Conservation (phyloP, 164 flowering plant genomes). For the Chloranthus sessilifolius region DNA sequence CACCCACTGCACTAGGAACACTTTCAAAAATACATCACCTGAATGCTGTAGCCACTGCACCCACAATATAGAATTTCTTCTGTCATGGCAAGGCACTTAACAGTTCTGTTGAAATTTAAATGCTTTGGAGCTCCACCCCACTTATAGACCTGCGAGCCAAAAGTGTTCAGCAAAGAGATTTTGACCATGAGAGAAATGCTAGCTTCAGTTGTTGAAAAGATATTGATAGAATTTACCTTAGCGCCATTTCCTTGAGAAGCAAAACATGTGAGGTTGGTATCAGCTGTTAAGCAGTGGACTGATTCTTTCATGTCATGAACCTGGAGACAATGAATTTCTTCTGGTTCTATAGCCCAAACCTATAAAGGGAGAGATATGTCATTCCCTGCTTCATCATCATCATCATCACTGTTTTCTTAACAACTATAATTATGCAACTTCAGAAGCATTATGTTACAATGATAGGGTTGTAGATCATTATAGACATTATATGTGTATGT, state of each 20-base stretch:
- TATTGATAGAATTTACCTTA: conserved; percentile 28
- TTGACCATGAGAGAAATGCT: neutral
- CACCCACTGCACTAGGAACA: no score
- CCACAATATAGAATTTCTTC: conserved; percentile 54
- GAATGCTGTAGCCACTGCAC: conserved; percentile 58
- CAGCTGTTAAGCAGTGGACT: conserved; percentile 37
- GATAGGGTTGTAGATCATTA: no score
- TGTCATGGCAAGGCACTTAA: conserved; percentile 47
- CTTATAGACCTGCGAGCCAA: conserved; percentile 39
- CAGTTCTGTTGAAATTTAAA: conserved; percentile 53
- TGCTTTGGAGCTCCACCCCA: conserved; percentile 60
- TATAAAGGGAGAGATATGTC: conserved; percentile 18
- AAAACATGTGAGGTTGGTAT: conserved; percentile 40
- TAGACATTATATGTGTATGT: no score
- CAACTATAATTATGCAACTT: no score
- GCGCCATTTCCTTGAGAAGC: conserved; percentile 65
- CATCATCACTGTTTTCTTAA: no score
- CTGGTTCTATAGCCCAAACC: conserved; percentile 68
- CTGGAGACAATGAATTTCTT: conserved; percentile 50
- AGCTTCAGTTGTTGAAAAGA: neutral
- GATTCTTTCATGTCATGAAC: conserved; percentile 67
- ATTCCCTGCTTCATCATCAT: no score
- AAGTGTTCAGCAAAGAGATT: conserved; percentile 4
- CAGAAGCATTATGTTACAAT: no score
- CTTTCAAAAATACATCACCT: conserved; percentile 50